A percentile compares a stretch with the other conserved stretches of the same genome.
Conservation (phyloP, 2,329 filamentous ascomycete genomes). For the Pseudogymnoascus sp. region DNA sequence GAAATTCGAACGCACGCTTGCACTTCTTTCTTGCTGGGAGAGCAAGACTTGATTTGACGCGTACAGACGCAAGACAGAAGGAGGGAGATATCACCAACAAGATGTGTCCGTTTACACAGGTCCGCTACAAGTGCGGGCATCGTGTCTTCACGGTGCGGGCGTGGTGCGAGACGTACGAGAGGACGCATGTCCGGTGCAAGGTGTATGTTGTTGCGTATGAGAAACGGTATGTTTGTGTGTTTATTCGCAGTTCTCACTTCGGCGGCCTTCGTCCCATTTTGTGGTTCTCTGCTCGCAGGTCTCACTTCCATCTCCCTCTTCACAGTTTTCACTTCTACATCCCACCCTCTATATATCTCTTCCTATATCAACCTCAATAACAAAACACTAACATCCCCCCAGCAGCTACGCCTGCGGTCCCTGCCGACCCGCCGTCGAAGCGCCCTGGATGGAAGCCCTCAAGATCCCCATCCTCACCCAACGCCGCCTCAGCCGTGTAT, state of each 20-base stretch:
- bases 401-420: neutral
- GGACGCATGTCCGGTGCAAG: constrained; percentile 48
- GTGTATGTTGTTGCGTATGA: constrained; percentile 42
- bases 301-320: too few species aligned
- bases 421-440: neutral
- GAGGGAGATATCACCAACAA: constrained; percentile 11
- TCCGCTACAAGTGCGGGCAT: constrained; percentile 50
- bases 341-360: neutral
- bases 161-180: constrained; percentile 43
- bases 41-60: neutral
- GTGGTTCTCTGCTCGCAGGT: too few species aligned
- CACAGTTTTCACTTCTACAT: too few species aligned
- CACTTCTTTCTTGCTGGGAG: neutral
- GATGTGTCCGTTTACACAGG: constrained; percentile 55
- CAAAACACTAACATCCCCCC: neutral
- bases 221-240: neutral
- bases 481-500: neutral
- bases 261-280: too few species aligned
- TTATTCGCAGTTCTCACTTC: neutral
- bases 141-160: constrained; percentile 47
- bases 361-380: neutral
- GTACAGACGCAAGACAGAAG: neutral
- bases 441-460: neutral
- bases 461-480: neutral
- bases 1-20: neutral